A percentile compares a stretch with the other conserved stretches of the same genome.
Evolutionary conservation across 768 basidiomycete species (phyloP).

Genomic region (Coprinopsis marcescibilis): DNA sequence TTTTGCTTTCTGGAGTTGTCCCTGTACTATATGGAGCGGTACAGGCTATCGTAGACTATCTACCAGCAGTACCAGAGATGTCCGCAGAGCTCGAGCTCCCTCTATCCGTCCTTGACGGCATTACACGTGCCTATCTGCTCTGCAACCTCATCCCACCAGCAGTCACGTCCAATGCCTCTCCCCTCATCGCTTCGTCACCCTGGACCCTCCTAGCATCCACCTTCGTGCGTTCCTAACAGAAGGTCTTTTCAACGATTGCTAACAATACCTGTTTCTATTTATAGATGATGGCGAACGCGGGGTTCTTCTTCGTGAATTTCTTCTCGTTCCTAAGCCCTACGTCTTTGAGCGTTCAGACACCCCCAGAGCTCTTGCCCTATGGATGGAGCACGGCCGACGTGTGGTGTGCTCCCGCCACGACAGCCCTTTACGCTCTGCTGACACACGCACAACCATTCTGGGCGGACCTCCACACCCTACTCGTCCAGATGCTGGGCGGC

Average conservation of each 20-base stretch:
- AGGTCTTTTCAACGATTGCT: background rate
- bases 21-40: constrained; percentile 54
- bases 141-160: constrained; percentile 73
- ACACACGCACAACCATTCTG: constrained; percentile 88
- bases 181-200: constrained; percentile 56
- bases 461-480: constrained; percentile 49
- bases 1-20: constrained; percentile 67
- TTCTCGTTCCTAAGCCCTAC: constrained; percentile 60
- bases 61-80: constrained; percentile 52
- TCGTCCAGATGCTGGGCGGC: constrained; percentile 42
- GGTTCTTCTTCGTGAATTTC: constrained; percentile 74
- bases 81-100: constrained; percentile 61
- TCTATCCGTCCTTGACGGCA: constrained; percentile 67
- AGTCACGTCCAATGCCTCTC: constrained; percentile 47
- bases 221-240: constrained; percentile 39
- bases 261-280: background rate
- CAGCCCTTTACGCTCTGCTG: constrained; percentile 72
- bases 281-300: constrained; percentile 69
- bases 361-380: constrained; percentile 71
- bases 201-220: constrained; percentile 74
- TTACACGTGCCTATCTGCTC: constrained; percentile 72
- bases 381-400: constrained; percentile 85
- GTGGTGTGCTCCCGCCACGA: constrained; percentile 79
- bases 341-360: constrained; percentile 62
- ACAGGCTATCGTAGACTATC: constrained; percentile 55